Evolutionary conservation across 1,284 basidiomycete genomes (phyloP), one percentile per base, ranked within the genome.

Genomic region (Heterobasidion annosum): DNA sequence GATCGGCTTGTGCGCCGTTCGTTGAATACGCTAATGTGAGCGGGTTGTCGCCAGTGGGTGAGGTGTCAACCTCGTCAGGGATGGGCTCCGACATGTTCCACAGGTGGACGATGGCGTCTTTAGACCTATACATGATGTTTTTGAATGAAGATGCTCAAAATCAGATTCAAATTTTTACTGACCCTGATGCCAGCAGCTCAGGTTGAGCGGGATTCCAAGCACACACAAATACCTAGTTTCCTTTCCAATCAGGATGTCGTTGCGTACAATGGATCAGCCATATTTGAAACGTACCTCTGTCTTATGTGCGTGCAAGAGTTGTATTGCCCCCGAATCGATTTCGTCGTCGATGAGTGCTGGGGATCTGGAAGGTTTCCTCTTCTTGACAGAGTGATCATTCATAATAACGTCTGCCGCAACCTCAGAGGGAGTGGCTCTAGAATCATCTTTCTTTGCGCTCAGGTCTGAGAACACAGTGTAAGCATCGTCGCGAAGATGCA

Each of bases 161-260:
- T 56, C 15, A 16, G 9, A 13, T 34, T 12, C 10, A 37, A 3
- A 46, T 3, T 8, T 50, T 51, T 15, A 64, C 77, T 53, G 67
- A 90, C 83, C 91, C 91, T 34, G 90, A 84, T 33, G 88, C 88
- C 15, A 93, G 68, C 13, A 84, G 64, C 45, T 77, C 73, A 33
- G 72, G 72, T n/a, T 78, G 73, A 46, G 70, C 73, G 8, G 90
- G 87, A 67, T 90, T 92, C 77, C 88, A 93, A 3, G 84, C 78
- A 57, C 86, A 88, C 7, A 88, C 82, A 57, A 91, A 92, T 2
- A 92, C 85, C 87, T 91, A 61, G 18, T 25, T 25, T 25, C 25
- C 25, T 25, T 25, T 47, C 33, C 16, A 50, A 40, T n/a, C 25
- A 25, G 16, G 3, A 15, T 42, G 19, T 37, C 33, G 34, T 18